These are phyloP conservation scores for Steccherinum ochraceum DNA, from an alignment of 768 basidiomycete species.

Conservation along the genomic window DNA sequence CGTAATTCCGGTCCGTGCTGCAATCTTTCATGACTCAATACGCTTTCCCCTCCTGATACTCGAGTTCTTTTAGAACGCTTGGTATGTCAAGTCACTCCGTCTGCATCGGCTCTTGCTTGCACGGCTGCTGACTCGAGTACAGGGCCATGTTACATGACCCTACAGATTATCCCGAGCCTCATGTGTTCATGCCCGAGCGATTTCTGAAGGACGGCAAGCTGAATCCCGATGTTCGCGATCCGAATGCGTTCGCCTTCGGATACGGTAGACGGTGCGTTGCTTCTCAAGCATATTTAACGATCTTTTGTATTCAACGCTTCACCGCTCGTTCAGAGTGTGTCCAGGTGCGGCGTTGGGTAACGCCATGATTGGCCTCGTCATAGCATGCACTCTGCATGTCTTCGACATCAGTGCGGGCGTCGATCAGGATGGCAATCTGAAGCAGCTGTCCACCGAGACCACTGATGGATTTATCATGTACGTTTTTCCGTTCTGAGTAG, in stretches of 20 bases:
- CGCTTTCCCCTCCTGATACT: neutral
- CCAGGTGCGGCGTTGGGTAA: neutral
- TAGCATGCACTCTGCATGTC: slow-evolving; percentile 6
- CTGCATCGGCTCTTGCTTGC: neutral
- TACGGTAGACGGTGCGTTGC: neutral
- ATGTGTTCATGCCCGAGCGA: slow-evolving; percentile 42
- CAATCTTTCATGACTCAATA: neutral
- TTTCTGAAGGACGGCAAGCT: slow-evolving; percentile 18
- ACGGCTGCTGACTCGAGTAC: neutral
- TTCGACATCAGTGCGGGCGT: slow-evolving; percentile 6
- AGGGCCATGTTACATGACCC: slow-evolving; percentile 41
- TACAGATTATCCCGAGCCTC: slow-evolving; percentile 40
- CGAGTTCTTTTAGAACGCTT: neutral
- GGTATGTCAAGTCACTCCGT: neutral
- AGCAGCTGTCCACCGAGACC: neutral
- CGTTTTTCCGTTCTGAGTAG: no score
- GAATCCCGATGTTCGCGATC: slow-evolving; percentile 4
- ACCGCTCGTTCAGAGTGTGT: neutral
- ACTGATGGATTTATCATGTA: neutral
- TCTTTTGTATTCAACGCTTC: neutral
- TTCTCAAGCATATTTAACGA: neutral
- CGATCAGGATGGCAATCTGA: neutral
- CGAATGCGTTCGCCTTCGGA: neutral
- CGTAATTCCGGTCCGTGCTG: slow-evolving; percentile 11
- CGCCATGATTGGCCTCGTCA: neutral